Base-by-base conservation (phyloP, 1,284 basidiomycete species). In the Uromyces viciae-fabae region DNA sequence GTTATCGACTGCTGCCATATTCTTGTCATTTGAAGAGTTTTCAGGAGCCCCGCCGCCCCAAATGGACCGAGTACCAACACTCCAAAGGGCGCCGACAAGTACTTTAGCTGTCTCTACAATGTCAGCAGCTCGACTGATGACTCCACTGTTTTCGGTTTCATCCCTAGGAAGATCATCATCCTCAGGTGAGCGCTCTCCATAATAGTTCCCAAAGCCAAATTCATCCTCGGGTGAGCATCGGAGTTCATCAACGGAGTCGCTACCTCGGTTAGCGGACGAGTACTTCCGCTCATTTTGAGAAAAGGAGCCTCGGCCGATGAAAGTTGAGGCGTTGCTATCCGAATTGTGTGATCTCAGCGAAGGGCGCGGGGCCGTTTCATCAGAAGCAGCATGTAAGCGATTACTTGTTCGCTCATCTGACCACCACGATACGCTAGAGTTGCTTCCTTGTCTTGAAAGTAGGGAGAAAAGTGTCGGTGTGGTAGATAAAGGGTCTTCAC, bases 81-180 rank as follows among this genome's bases (percentile, higher is more conserved):
- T 68, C 64, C 74, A 79, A 36, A 84, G 60, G 8, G 83, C 84
- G 0, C 84, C 84, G 7, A 84, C 64, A 28, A 84, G 46, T 52
- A 83, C 84, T 15, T 82, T 72, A 1, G 83, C 83, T 0, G 84
- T 84, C 1, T 83, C 83, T 4, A 83, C 84, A 0, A 84, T 82
- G 22, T 84, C 82, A 31, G 83, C 76, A 22, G 82, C 82, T 19
- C 80, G 60, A 31, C 83, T 82, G 19, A 84, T 82, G 25, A 83
- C 42, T 22, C 82, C 82, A 42, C 31, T 64, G 14, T 28, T 49
- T 9, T 64, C 73, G 19, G 56, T 43, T 43, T 62, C 73, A 36
- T 75, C 73, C 22, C 68, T 40, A 33, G 75, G 72, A 7, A 56
- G 52, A 42, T 81, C 79, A 36, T 76, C 79, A 36, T 60, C 52